Evolutionary conservation across 495 filamentous ascomycete genomes (phyloP), one percentile per base, ranked within the genome.

Genomic region (Lasiosphaeris hirsuta): DNA sequence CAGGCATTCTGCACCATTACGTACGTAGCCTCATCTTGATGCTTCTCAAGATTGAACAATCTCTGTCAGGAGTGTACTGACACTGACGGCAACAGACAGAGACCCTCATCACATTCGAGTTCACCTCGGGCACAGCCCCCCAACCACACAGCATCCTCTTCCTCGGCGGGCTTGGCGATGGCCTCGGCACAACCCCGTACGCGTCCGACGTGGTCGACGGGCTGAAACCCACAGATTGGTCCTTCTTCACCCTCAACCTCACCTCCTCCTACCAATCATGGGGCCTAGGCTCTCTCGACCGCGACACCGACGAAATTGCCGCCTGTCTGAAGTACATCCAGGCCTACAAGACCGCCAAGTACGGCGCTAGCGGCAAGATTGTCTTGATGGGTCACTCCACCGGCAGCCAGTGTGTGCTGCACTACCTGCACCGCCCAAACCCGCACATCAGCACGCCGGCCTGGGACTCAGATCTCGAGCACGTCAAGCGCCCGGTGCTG

Each of bases 361-460:
- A 62, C 11, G 65, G 66, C 15, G 57, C 59, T 1, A 71, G 17
- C 18, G 56, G 72, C 10, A 89, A 87, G 64, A 70, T 92, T 19
- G 84, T 88, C 4, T 69, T 92, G 19, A 84, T 94, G 80, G 90
- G 90, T 18, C 87, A 90, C 59, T 90, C 86, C 7, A 74, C 69
- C 18, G 90, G 90, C 8, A 88, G 86, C 58, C 90, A 94, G 67
- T 88, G 90, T 63, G 78, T 86, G 10, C 78, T 93, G 65, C 80
- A 89, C 61, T 91, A 91, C 63, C 71, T 89, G 48, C 68, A 67
- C 38, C 60, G 63, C 34, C 38, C 65, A 49, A 57, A 66, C 38
- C 54, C 57, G 17, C 59, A 66, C 51, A 43, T 61, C 30, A 47
- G 56, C 41, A 55, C 45, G 15, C 54, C 58, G 0, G 19, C 48